These are phyloP conservation scores for Blastobotrys parvus DNA, from an alignment of 805 yeast genomes.

Conservation along the genomic window DNA sequence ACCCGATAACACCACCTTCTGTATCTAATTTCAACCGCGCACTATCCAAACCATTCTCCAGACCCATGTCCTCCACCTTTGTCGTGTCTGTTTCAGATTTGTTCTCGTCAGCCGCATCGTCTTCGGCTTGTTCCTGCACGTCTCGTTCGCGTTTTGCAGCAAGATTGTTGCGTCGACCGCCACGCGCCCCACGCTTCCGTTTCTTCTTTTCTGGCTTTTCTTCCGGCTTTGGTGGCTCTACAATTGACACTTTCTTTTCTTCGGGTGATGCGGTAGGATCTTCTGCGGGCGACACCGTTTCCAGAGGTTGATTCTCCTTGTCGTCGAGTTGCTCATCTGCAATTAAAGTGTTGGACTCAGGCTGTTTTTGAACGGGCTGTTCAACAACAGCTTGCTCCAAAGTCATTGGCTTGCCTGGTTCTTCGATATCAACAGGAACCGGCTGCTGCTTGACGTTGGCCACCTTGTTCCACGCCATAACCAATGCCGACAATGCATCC, in stretches of 20 bases:
- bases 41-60: constrained; percentile 6
- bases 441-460: neutral
- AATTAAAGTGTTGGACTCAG: neutral
- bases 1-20: constrained; percentile 65
- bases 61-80: neutral
- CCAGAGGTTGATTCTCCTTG: neutral
- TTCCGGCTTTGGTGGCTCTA: constrained; percentile 7
- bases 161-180: constrained; percentile 65
- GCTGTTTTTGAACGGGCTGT: neutral
- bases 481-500: constrained; percentile 4
- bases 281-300: too few relatives aligned
- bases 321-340: neutral
- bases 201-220: constrained; percentile 33
- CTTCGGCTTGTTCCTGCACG: constrained; percentile 3
- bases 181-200: constrained; percentile 65
- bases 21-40: neutral
- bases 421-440: neutral
- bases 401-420: neutral
- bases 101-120: neutral
- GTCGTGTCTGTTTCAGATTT: neutral
- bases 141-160: constrained; percentile 3
- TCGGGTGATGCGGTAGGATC: too few relatives aligned
- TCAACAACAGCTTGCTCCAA: neutral
- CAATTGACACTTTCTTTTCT: constrained; percentile 7
- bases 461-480: neutral